phyloP scores from a whole-genome alignment of 169 alveolate genomes.

The Theileria annulata region DNA sequence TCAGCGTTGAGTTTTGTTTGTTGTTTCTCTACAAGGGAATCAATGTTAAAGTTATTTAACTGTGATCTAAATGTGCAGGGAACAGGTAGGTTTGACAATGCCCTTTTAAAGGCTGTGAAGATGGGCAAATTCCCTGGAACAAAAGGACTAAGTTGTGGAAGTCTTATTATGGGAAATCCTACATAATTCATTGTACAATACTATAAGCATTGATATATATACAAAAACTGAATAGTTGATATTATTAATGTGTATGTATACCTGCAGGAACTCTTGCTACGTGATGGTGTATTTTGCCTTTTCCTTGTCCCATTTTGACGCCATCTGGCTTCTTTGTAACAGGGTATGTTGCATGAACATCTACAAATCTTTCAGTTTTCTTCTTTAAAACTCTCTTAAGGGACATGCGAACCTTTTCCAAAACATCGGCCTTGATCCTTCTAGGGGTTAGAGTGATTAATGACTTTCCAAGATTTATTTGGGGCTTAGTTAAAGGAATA shows the following conservation, averaged over 20 bases:
- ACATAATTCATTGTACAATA: constrained; percentile 1
- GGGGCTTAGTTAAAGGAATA: constrained; percentile 68
- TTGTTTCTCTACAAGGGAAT: constrained; percentile 1
- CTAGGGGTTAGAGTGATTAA: constrained; percentile 74
- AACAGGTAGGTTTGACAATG: constrained; percentile 44
- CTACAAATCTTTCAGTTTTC: constrained; percentile 68
- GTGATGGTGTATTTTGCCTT: constrained; percentile 73
- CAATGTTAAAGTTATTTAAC: constrained; percentile 44
- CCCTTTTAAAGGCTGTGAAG: constrained; percentile 49
- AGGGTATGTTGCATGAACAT: constrained; percentile 79
- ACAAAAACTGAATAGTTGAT: background rate
- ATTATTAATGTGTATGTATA: background rate
- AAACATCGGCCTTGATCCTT: constrained; percentile 73
- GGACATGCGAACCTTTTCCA: constrained; percentile 72
- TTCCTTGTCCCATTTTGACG: constrained; percentile 82
- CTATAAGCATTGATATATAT: background rate
- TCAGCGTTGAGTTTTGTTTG: background rate
- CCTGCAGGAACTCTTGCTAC: constrained; percentile 83
- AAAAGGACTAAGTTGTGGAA: constrained; percentile 67
- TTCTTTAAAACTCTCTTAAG: constrained; percentile 69
- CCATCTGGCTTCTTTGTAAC: constrained; percentile 81
- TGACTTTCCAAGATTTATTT: constrained; percentile 72
- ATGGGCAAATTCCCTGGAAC: constrained; percentile 35
- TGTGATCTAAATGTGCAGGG: constrained; percentile 60
- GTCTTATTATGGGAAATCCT: constrained; percentile 49